Conservation (phyloP, 2,329 filamentous ascomycete species). For the Tolypocladium pustulatum region DNA sequence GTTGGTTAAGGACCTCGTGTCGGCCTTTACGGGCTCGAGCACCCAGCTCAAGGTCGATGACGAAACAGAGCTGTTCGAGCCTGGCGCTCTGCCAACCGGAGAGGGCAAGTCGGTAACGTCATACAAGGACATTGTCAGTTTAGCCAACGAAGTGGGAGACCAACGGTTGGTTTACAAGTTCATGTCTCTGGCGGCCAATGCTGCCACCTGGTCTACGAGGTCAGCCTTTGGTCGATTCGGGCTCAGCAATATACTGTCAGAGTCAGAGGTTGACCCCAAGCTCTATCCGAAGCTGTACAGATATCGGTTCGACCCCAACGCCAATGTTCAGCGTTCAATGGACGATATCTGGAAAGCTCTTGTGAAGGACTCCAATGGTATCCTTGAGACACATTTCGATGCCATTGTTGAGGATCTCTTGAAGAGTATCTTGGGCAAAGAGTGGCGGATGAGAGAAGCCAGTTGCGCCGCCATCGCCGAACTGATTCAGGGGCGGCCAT, state of each 20-base stretch:
- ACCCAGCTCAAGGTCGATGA: slow-evolving; percentile 72
- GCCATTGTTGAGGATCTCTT: slow-evolving; percentile 82
- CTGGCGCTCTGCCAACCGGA: slow-evolving; percentile 79
- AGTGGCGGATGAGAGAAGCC: slow-evolving; percentile 89
- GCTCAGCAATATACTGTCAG: slow-evolving; percentile 81
- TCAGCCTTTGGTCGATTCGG: slow-evolving; percentile 94
- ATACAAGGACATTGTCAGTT: slow-evolving; percentile 91
- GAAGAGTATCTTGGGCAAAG: slow-evolving; percentile 74
- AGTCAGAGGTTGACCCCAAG: slow-evolving; percentile 81
- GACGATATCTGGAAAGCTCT: slow-evolving; percentile 94
- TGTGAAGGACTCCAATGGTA: slow-evolving; percentile 75
- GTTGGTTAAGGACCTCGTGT: slow-evolving; percentile 77
- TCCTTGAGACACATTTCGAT: slow-evolving; percentile 74
- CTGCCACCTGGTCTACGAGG: slow-evolving; percentile 93
- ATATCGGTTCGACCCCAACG: slow-evolving; percentile 90
- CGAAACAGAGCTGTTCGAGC: slow-evolving; percentile 89
- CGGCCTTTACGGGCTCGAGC: slow-evolving; percentile 73
- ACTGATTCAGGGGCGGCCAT: slow-evolving; percentile 69
- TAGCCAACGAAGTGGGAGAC: slow-evolving; percentile 94
- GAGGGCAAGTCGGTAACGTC: slow-evolving; percentile 85
- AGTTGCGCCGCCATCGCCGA: slow-evolving; percentile 86
- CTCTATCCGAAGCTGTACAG: slow-evolving; percentile 91
- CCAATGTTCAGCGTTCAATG: slow-evolving; percentile 90
- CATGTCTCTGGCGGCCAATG: slow-evolving; percentile 94
- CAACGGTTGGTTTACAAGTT: slow-evolving; percentile 96